Base-by-base conservation (phyloP, 495 filamentous ascomycete genomes). In the Thozetella sp. region DNA sequence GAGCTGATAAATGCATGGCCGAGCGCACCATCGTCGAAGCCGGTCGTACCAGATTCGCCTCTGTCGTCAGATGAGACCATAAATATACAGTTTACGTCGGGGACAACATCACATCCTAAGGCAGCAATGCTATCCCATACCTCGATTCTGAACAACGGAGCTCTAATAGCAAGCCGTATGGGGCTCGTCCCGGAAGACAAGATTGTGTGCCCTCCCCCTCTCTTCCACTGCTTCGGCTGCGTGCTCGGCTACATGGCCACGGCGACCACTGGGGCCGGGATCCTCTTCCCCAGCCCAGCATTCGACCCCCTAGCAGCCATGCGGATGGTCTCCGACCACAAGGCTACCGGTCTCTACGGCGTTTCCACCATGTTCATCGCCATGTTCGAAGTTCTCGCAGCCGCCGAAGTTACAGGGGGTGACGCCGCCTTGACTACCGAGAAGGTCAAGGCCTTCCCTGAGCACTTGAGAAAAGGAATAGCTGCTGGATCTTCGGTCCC, bases 71-170 rank as follows among this genome's bases (percentile, higher is more conserved):
- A 86, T 58, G 95, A 99, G 17, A 86, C 90, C 2, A 87, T 96
- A 48, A 97, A 97, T 69, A 97, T 99, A 63, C 95, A 99, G 68
- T 99, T 97, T 74, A 99, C 95, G 9, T 94, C 90, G 6, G 95
- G 94, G 25, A 99, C 94, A 6, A 99, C 94, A 0, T 88, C 88
- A 0, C 77, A 83, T 67, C 95, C 95, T 2, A 99, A 99, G 78
- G 95, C 95, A 0, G 93, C 94, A 1, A 96, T 92, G 74, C 82
- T 99, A 2, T 88, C 83, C 4, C 95, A 99, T 72, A 82, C 79
- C 9, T 86, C 83, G 12, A 97, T 99, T 60, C 78, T 99, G 43
- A 99, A 99, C 70, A 97, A 97, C 69, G 93, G 93, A 27, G 82
- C 80, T 9, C 86, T 89, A 40, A 93, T 96, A 61, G 93, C 91